These are phyloP conservation scores for Babesia sp. DNA, from an alignment of 169 alveolate species.

Conservation along the genomic window DNA sequence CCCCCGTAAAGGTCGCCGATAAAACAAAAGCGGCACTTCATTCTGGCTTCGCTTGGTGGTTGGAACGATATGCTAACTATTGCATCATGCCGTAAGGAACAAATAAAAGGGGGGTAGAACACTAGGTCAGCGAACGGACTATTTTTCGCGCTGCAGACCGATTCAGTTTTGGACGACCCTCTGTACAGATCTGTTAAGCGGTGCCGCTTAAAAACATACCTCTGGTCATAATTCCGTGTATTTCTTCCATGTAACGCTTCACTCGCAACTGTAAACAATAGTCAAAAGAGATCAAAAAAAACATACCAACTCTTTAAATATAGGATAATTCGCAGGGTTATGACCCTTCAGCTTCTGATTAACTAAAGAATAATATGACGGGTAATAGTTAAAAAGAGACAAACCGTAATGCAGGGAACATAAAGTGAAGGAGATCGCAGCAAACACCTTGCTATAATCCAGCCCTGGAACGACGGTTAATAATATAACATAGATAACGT, in stretches of 20 bases:
- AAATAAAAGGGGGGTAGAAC: too few species aligned
- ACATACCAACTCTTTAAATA: constrained; percentile 45
- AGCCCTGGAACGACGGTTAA: constrained; percentile 10
- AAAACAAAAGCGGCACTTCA: too few species aligned
- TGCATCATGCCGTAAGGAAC: too few species aligned
- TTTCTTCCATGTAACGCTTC: constrained; percentile 50
- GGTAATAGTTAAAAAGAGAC: background rate
- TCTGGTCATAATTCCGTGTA: constrained; percentile 14
- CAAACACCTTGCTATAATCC: constrained; percentile 55
- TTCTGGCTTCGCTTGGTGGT: too few species aligned
- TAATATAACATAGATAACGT: background rate
- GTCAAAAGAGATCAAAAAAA: background rate
- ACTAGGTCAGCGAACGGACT: constrained; percentile 15
- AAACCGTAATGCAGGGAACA: constrained; percentile 56
- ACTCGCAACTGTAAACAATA: constrained; percentile 36
- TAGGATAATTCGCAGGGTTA: constrained; percentile 31
- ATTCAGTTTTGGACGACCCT: constrained; percentile 19
- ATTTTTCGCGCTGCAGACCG: constrained; percentile 40
- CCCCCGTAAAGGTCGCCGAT: too few species aligned
- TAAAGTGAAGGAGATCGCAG: constrained; percentile 46
- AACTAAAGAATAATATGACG: background rate
- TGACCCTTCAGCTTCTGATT: constrained; percentile 44
- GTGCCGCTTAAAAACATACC: constrained; percentile 11
- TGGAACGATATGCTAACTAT: background rate
- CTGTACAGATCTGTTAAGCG: background rate